These are phyloP conservation scores for Macroventuria anomochaeta DNA, from an alignment of 2,329 filamentous ascomycete genomes.

Conservation along the genomic window DNA sequence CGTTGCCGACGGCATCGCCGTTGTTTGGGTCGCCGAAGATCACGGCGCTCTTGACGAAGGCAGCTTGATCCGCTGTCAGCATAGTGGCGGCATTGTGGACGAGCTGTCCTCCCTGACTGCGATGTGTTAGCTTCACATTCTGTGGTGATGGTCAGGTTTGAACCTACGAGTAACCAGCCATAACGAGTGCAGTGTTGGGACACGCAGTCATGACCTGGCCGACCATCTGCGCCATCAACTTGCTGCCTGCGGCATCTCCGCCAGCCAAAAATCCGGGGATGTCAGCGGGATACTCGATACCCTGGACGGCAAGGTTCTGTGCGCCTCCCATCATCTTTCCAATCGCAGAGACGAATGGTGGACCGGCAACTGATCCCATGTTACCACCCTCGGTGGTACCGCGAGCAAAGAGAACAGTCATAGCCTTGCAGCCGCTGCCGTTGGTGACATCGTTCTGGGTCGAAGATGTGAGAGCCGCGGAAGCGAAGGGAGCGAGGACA, in stretches of 20 bases:
- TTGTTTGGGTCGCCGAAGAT: slow-evolving; percentile 51
- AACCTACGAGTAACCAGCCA: slow-evolving; percentile 58
- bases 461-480: slow-evolving; percentile 28
- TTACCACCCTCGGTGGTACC: slow-evolving; percentile 62
- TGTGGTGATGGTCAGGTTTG: not conserved
- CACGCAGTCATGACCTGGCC: slow-evolving; percentile 52
- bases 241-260: slow-evolving; percentile 54
- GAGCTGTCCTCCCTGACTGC: slow-evolving; percentile 50
- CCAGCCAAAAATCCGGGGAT: slow-evolving; percentile 55
- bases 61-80: slow-evolving; percentile 30
- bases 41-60: slow-evolving; percentile 37
- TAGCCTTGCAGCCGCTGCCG: slow-evolving; percentile 50
- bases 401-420: slow-evolving; percentile 64
- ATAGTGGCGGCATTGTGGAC: slow-evolving; percentile 55
- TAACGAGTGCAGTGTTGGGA: slow-evolving; percentile 55
- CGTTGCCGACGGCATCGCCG: slow-evolving; percentile 40
- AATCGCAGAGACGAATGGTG: slow-evolving; percentile 59
- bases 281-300: slow-evolving; percentile 60
- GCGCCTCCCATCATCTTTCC: slow-evolving; percentile 49
- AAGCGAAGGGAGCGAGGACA: slow-evolving; percentile 16
- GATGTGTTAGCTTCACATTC: not conserved
- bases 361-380: slow-evolving; percentile 59
- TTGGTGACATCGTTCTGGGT: slow-evolving; percentile 39
- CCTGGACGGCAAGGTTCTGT: slow-evolving; percentile 59
- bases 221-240: slow-evolving; percentile 53